phyloP scores from a whole-genome alignment of 495 filamentous ascomycete genomes.

The Aeminium ludgeri region DNA sequence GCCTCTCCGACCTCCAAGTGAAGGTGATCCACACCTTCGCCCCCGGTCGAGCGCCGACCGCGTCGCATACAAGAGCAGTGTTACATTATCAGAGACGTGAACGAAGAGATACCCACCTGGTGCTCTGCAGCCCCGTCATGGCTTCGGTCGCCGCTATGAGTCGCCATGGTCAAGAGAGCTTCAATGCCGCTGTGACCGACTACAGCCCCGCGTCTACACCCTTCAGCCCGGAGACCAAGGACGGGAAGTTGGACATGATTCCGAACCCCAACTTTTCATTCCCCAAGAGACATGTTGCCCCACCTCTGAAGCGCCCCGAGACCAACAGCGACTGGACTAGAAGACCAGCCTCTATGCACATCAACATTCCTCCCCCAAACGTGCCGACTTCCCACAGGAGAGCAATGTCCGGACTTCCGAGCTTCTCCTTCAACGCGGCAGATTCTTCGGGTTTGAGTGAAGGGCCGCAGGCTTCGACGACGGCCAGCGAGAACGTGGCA shows the following conservation, averaged over 20 bases:
- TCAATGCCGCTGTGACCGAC: constrained; percentile 2
- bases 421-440: constrained; percentile 26
- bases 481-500: constrained; percentile 16
- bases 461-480: constrained; percentile 18
- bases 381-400: constrained; percentile 3
- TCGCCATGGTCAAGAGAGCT: not conserved
- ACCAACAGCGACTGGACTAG: not conserved
- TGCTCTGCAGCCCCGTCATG: constrained; percentile 1
- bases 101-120: not conserved
- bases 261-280: constrained; percentile 13
- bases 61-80: too few relatives aligned
- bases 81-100: too few relatives aligned
- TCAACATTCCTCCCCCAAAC: not conserved
- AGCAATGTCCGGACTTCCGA: constrained; percentile 21
- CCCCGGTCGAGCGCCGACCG: too few relatives aligned
- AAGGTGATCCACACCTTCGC: not conserved
- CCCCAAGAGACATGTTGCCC: not conserved
- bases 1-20: too few relatives aligned
- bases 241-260: constrained; percentile 15
- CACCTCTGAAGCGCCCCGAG: not conserved
- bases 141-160: constrained; percentile 3
- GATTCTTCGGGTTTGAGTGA: constrained; percentile 8
- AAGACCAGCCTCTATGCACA: constrained; percentile 11
- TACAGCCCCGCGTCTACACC: too few relatives aligned
- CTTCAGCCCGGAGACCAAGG: constrained; percentile 2